Evolutionary conservation across 2,329 filamentous ascomycete species (phyloP).

Genomic region (Colletotrichum sojae): DNA sequence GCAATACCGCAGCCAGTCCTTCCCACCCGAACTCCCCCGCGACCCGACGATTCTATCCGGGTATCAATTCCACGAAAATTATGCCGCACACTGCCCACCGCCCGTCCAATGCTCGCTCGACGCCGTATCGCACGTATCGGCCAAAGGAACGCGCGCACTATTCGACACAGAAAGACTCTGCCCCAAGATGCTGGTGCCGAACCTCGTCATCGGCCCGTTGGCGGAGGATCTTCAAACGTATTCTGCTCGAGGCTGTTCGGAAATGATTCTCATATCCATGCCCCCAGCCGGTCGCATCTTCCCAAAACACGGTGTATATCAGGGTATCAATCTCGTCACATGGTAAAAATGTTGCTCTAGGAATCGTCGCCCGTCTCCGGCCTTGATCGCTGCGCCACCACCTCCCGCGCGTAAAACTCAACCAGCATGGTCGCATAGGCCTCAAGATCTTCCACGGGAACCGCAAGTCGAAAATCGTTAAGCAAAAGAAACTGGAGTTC

Average conservation of each 20-base stretch:
- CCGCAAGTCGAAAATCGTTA: constrained; percentile 94
- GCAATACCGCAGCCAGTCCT: neutral
- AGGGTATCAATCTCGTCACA: constrained; percentile 41
- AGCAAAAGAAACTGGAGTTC: constrained; percentile 95
- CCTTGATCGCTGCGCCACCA: constrained; percentile 66
- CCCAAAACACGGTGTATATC: constrained; percentile 30
- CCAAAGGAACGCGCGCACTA: neutral
- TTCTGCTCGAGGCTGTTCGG: constrained; percentile 3
- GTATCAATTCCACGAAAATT: constrained; percentile 35
- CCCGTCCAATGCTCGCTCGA: constrained; percentile 4
- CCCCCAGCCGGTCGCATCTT: constrained; percentile 5
- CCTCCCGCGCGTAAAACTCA: constrained; percentile 95
- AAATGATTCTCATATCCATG: constrained; percentile 13
- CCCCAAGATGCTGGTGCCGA: neutral
- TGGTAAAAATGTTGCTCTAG: constrained; percentile 20
- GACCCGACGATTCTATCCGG: constrained; percentile 38
- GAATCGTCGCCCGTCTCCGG: constrained; percentile 32
- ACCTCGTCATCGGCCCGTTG: neutral
- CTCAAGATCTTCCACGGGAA: constrained; percentile 95
- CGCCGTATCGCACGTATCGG: neutral
- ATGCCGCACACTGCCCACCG: neutral
- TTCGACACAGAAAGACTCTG: neutral
- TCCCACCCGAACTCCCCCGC: constrained; percentile 12
- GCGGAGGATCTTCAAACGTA: neutral
- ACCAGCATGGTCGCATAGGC: constrained; percentile 99